Evolutionary conservation across 306 rosid genomes (phyloP).

Genomic region (Medicago truncatula): DNA sequence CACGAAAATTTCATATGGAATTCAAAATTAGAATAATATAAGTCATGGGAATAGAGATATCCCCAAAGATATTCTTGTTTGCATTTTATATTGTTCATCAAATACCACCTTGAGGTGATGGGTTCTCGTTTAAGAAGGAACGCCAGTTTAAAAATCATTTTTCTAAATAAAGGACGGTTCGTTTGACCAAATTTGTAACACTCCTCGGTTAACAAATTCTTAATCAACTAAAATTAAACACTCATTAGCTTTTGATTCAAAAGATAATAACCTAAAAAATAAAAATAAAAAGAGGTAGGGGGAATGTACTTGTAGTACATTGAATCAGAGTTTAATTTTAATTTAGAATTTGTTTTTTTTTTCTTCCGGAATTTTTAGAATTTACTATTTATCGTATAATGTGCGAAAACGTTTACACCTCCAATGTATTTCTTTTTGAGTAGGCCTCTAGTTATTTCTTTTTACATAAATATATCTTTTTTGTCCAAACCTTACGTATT

Average conservation of each 20-base stretch:
- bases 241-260: conserved; percentile 16
- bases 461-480: too few relatives aligned
- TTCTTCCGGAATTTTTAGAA: too few relatives aligned
- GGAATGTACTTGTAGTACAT: neutral
- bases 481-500: too few relatives aligned
- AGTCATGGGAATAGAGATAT: conserved; percentile 18
- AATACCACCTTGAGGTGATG: conserved; percentile 1
- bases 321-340: neutral
- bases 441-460: too few relatives aligned
- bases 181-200: conserved; percentile 26
- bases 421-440: too few relatives aligned
- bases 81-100: neutral
- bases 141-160: conserved; percentile 28
- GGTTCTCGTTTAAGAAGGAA: conserved; percentile 21
- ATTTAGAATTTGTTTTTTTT: too few relatives aligned
- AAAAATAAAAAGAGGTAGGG: too few relatives aligned
- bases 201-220: conserved; percentile 32
- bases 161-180: conserved; percentile 14
- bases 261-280: neutral
- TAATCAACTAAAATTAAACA: conserved; percentile 32
- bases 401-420: too few relatives aligned
- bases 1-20: neutral
- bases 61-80: conserved; percentile 34
- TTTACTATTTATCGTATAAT: too few relatives aligned
- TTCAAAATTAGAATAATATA: neutral